Percentiles rank a stretch among this genome's conserved stretches.
Conservation (phyloP, 768 basidiomycete species). For the Sistotremastrum niveocremeum region DNA sequence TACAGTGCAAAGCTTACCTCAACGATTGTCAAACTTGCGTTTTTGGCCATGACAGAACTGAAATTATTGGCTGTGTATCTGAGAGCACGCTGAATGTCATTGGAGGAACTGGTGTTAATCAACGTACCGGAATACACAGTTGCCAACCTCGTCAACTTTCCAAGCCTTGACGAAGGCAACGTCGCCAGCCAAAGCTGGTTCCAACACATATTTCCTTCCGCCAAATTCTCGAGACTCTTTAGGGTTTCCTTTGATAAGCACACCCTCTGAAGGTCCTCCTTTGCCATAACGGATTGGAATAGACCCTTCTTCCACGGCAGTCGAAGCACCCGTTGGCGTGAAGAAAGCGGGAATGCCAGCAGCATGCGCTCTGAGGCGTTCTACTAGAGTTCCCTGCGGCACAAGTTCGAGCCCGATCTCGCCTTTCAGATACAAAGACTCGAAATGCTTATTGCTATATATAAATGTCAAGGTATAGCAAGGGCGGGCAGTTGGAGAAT, state of each 20-base stretch:
- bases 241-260: conserved; percentile 57
- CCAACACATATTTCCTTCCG: conserved; percentile 72
- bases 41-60: conserved; percentile 74
- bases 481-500: not conserved
- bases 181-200: conserved; percentile 67
- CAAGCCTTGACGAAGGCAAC: conserved; percentile 81
- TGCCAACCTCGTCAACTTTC: conserved; percentile 87
- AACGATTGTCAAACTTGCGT: conserved; percentile 80
- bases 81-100: not conserved
- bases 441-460: conserved; percentile 73
- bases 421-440: conserved; percentile 66
- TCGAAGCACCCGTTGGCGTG: conserved; percentile 81
- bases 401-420: conserved; percentile 77
- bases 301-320: conserved; percentile 65
- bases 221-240: conserved; percentile 69
- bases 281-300: conserved; percentile 71
- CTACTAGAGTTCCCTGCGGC: conserved; percentile 84
- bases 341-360: conserved; percentile 91
- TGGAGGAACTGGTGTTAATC: not conserved
- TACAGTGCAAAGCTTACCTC: conserved; percentile 36
- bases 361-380: conserved; percentile 78
- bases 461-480: not conserved
- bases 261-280: conserved; percentile 56
- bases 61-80: conserved; percentile 88
- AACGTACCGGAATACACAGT: conserved; percentile 71